These are phyloP conservation scores for Colletotrichum eleusines DNA, from an alignment of 2,329 filamentous ascomycete genomes.

Conservation along the genomic window DNA sequence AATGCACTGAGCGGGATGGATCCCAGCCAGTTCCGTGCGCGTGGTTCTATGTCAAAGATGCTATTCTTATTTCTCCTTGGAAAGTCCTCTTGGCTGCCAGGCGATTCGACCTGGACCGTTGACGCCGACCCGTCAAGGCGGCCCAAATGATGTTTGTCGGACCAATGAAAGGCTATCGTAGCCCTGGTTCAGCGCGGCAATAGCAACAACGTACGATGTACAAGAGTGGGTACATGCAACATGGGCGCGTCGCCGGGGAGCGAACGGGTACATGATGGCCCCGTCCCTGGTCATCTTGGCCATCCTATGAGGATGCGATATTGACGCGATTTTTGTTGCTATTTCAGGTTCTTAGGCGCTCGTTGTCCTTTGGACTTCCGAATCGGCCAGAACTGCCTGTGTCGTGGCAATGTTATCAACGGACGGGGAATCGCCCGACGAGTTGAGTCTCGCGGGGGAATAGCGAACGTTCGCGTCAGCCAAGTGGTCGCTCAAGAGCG, in stretches of 20 bases:
- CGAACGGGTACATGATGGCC: conserved; percentile 12
- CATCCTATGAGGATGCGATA: conserved; percentile 12
- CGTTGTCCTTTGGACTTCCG: neutral
- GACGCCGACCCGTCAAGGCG: conserved; percentile 30
- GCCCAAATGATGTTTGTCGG: conserved; percentile 17
- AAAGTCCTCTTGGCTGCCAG: neutral
- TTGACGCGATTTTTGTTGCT: conserved; percentile 30
- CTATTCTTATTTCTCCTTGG: conserved; percentile 38
- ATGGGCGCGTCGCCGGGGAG: conserved; percentile 36
- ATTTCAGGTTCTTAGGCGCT: conserved; percentile 33
- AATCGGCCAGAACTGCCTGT: neutral
- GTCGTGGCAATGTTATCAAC: neutral
- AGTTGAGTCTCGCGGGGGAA: neutral
- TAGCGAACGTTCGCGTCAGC: no score
- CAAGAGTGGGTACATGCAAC: conserved; percentile 36
- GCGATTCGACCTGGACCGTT: conserved; percentile 25
- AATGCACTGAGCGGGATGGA: neutral
- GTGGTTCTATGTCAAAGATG: conserved; percentile 22
- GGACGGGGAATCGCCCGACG: neutral
- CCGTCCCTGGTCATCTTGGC: neutral
- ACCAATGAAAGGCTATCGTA: conserved; percentile 20
- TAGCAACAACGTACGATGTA: conserved; percentile 35
- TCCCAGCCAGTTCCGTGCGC: neutral
- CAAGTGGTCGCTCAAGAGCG: neutral
- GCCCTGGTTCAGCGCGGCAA: conserved; percentile 41